phyloP scores from a whole-genome alignment of 2,329 filamentous ascomycete genomes.

The Phialophora verrucosa region DNA sequence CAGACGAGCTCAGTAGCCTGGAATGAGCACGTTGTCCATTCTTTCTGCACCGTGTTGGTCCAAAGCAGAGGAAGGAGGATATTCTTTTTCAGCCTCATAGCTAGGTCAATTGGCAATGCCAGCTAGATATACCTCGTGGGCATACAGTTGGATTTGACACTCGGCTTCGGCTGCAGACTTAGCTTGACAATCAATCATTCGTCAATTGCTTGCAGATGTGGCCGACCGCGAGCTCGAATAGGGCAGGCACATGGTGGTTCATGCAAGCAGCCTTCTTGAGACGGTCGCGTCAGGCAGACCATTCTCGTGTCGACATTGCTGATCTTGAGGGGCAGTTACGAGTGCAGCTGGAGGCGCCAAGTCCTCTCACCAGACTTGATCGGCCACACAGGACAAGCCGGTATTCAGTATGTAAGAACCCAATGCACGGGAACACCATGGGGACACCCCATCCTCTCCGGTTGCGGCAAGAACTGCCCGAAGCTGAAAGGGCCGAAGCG shows the following conservation, averaged over 20 bases:
- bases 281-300: background rate
- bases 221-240: background rate
- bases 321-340: background rate
- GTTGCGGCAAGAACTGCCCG: conserved; percentile 6
- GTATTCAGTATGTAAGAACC: no score
- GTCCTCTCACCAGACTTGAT: no score
- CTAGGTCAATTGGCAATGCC: background rate
- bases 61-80: background rate
- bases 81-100: background rate
- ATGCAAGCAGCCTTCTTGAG: background rate
- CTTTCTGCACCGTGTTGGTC: background rate
- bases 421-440: background rate
- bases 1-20: background rate
- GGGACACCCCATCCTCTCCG: background rate
- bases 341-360: background rate
- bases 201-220: conserved; percentile 1
- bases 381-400: no score
- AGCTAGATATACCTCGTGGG: conserved; percentile 3
- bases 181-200: background rate
- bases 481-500: conserved; percentile 20
- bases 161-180: background rate
- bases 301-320: background rate
- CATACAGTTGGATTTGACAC: background rate
- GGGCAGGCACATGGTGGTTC: background rate
- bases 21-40: background rate